Percentiles rank a stretch among this genome's conserved stretches.
Conservation (phyloP, 768 basidiomycete species). For the Nevesoporus exiguus region DNA sequence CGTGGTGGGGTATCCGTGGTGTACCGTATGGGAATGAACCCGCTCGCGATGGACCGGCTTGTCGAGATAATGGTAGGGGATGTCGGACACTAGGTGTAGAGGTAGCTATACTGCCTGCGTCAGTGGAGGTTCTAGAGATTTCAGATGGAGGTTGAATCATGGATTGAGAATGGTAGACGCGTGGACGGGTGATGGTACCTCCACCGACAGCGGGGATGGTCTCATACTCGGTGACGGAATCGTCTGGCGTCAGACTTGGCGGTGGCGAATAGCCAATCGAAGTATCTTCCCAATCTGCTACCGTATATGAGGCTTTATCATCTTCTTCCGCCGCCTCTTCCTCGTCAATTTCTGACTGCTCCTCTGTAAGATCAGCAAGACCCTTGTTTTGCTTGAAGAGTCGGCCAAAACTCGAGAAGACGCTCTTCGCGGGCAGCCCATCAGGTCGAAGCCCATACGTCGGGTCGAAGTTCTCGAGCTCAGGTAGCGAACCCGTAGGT, state of each 20-base stretch:
- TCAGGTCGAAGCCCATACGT: constrained; percentile 95
- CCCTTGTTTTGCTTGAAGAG: constrained; percentile 67
- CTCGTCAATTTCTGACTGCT: constrained; percentile 41
- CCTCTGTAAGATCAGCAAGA: constrained; percentile 79
- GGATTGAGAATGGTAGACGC: constrained; percentile 83
- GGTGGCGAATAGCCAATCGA: constrained; percentile 45
- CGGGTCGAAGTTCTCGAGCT: constrained; percentile 87
- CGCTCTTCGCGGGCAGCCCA: constrained; percentile 79
- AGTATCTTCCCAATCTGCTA: constrained; percentile 68
- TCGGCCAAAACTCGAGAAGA: constrained; percentile 74
- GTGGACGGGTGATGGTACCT: constrained; percentile 79
- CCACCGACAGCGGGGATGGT: constrained; percentile 91
- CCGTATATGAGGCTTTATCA: constrained; percentile 48
- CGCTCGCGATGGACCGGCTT: constrained; percentile 31
- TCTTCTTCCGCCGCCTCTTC: constrained; percentile 34
- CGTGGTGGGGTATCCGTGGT: constrained; percentile 34
- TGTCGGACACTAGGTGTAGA: constrained; percentile 1
- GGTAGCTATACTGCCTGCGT: constrained; percentile 56
- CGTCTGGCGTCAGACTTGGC: constrained; percentile 41
- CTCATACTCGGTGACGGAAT: constrained; percentile 66
- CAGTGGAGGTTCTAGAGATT: constrained; percentile 11
- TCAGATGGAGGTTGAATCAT: constrained; percentile 51
- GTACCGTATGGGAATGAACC: constrained; percentile 6
- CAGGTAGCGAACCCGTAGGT: constrained; percentile 32
- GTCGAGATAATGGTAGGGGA: constrained; percentile 6